Evolutionary conservation across 73 alveolate genomes (phyloP), one percentile per base, ranked within the genome.

Genomic region (Uronychia setigera): DNA sequence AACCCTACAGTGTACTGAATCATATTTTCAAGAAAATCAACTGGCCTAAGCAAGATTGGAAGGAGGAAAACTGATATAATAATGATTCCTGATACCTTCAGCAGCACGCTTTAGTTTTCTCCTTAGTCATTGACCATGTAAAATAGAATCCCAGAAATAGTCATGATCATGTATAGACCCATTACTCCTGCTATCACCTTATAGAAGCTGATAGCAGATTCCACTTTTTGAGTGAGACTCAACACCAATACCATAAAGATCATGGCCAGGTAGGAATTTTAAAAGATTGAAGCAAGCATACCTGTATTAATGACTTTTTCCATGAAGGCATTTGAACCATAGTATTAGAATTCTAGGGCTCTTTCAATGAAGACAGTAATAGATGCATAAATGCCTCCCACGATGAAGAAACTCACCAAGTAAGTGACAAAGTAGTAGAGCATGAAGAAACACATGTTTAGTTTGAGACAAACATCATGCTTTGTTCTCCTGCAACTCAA

Each of bases 11-110:
- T 30, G 27, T 76, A 76, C 5, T 5, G 28, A 76, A 76, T 9
- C 29, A 76, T 31, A 28, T 26, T 29, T 31, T 25, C 26, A 29
- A 76, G n/a, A 29, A 81, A 81, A 74, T 87, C 93, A 25, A 87
- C 32, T 31, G 93, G 93, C 74, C 93, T 80, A n/a, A 87, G 32
- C n/a, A 87, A 31, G 29, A 87, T 79, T 0, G 93, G 93, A 11
- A 87, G 46, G 0, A 80, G 26, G 58, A 59, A 79, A 28, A 86
- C 92, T 1, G 59, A 29, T 14, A 33, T 26, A 78, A 86, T 86
- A 31, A 86, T 57, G 1, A 80, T 60, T 11, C 92, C 92, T 32
- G 80, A 46, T 46, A 46, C 67, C 19, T 5, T 46, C 67, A 46
- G 67, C 67, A 46, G 67, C 67, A 46, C 67, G 19, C 67, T 46